Evolutionary conservation across 2,329 filamentous ascomycete genomes (phyloP).

Genomic region (Colletotrichum musicola): DNA sequence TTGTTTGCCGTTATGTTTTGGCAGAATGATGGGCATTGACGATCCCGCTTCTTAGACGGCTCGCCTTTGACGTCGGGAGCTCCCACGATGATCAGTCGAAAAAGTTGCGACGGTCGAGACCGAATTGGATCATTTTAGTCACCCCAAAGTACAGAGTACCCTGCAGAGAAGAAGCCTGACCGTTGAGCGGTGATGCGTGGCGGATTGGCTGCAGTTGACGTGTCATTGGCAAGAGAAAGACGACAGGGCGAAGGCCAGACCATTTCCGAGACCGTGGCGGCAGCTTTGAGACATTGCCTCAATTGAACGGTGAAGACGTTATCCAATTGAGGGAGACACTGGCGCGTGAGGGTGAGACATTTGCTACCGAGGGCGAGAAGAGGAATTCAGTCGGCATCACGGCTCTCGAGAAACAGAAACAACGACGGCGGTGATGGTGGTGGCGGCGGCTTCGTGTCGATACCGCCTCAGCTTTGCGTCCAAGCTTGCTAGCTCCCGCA

Average conservation of each 20-base stretch:
- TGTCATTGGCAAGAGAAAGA: conserved; percentile 6
- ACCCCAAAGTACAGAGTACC: no score
- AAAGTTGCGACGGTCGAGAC: conserved; percentile 12
- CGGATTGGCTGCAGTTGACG: conserved; percentile 10
- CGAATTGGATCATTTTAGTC: background rate
- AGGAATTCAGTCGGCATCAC: conserved; percentile 14
- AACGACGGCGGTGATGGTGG: background rate
- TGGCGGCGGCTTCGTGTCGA: background rate
- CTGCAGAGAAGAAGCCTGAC: background rate
- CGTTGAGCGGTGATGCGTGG: conserved; percentile 33
- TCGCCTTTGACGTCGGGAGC: conserved; percentile 11
- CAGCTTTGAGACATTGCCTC: background rate
- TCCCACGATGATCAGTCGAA: conserved; percentile 15
- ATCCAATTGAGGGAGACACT: conserved; percentile 21
- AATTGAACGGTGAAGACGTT: conserved; percentile 4
- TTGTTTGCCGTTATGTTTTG: conserved; percentile 6
- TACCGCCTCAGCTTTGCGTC: no score
- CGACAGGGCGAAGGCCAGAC: background rate
- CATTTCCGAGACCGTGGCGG: background rate
- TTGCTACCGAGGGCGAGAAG: conserved; percentile 1
- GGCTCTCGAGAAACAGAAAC: conserved; percentile 11
- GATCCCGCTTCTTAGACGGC: background rate
- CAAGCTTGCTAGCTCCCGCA: no score
- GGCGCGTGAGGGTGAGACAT: conserved; percentile 27
- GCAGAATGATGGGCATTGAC: conserved; percentile 9